A percentile compares a stretch with the other conserved stretches of the same genome.
phyloP scores from a whole-genome alignment of 805 yeast genomes.

The Pichia paraexigua region DNA sequence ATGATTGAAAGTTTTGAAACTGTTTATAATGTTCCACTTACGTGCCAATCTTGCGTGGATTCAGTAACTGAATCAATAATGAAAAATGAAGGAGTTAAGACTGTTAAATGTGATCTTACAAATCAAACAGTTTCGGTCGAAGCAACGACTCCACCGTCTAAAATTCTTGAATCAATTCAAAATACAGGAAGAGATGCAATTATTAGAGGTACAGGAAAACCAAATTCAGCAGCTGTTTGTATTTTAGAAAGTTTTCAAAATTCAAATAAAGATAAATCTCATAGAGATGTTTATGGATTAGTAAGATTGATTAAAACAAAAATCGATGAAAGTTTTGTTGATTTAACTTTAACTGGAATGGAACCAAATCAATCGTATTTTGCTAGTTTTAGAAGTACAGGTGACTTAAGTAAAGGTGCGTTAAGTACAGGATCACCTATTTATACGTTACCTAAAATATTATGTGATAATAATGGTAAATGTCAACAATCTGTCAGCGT shows the following conservation, averaged over 20 bases:
- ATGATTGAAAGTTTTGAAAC: conserved; percentile 27
- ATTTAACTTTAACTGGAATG: conserved; percentile 70
- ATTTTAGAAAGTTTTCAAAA: conserved; percentile 65
- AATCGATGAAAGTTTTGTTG: conserved; percentile 50
- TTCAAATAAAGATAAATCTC: conserved; percentile 20
- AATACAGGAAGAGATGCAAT: conserved; percentile 80
- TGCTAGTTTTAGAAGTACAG: conserved; percentile 61
- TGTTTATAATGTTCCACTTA: conserved; percentile 80
- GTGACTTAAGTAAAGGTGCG: conserved; percentile 72
- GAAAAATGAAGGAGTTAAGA: conserved; percentile 41
- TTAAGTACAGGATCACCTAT: conserved; percentile 51
- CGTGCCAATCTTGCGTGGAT: conserved; percentile 64
- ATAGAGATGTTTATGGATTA: conserved; percentile 70
- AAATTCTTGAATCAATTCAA: conserved; percentile 60
- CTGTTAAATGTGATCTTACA: conserved; percentile 48
- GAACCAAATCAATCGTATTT: conserved; percentile 50
- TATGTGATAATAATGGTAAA: conserved; percentile 25
- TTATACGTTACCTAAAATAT: conserved; percentile 36
- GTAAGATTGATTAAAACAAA: conserved; percentile 74
- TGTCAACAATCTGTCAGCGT: conserved; percentile 41
- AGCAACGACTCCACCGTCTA: conserved; percentile 72
- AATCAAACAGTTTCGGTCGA: conserved; percentile 57
- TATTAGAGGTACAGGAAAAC: conserved; percentile 81
- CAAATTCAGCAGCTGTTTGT: conserved; percentile 86
- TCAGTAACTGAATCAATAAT: conserved; percentile 49